Conservation (phyloP, 352 stramenopile genomes). For the Elongisporangium prolatum region DNA sequence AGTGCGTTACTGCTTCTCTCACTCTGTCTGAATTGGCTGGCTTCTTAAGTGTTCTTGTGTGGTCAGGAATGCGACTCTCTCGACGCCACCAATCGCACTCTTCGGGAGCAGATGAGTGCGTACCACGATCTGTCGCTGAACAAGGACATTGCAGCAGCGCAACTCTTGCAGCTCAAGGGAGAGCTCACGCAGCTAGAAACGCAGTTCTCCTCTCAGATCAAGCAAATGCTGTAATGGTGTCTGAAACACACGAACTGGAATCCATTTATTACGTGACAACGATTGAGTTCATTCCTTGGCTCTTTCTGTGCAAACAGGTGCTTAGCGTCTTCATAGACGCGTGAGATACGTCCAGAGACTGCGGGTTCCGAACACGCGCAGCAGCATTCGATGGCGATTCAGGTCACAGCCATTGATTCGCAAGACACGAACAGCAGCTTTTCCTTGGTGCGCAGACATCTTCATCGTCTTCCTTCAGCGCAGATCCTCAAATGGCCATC, state of each 20-base stretch:
- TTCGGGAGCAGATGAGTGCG: constrained; percentile 21
- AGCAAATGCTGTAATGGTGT: constrained; percentile 27
- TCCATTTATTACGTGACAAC: too few relatives aligned
- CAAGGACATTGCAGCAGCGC: constrained; percentile 29
- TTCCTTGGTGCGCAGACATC: too few relatives aligned
- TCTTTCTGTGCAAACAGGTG: too few relatives aligned
- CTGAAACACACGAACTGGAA: background rate
- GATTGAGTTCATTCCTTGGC: too few relatives aligned
- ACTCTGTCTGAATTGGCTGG: background rate
- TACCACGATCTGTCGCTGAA: constrained; percentile 36
- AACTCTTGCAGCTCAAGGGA: constrained; percentile 22
- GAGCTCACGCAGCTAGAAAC: constrained; percentile 39
- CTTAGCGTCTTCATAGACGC: too few relatives aligned
- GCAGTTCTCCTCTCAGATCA: constrained; percentile 44
- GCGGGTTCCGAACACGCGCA: too few relatives aligned
- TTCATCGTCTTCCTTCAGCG: too few relatives aligned
- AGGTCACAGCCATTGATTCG: background rate
- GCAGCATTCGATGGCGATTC: background rate
- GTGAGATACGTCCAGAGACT: too few relatives aligned
- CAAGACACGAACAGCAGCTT: too few relatives aligned
- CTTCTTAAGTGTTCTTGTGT: background rate
- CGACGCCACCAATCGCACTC: constrained; percentile 21
- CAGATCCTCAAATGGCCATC: too few relatives aligned
- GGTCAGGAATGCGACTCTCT: constrained; percentile 27
- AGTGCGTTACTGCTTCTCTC: constrained; percentile 4